These are phyloP conservation scores for Striga asiatica DNA, from an alignment of 257 asterid species.

Conservation along the genomic window DNA sequence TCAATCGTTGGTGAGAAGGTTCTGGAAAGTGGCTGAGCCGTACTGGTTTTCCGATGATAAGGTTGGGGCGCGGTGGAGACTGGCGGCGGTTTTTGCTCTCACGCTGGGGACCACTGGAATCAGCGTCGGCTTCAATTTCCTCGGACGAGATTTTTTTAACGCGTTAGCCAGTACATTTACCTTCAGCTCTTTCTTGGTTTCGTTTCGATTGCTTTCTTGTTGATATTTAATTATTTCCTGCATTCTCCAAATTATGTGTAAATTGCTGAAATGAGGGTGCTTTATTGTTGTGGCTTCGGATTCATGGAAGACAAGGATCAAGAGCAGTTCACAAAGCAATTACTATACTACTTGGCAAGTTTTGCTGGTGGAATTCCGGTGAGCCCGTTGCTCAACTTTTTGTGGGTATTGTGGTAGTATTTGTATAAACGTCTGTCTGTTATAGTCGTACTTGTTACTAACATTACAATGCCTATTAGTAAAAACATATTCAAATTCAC, in stretches of 20 bases:
- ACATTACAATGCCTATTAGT: not conserved
- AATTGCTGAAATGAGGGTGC: not conserved
- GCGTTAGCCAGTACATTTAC: conserved; percentile 67
- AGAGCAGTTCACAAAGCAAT: conserved; percentile 63
- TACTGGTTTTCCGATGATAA: conserved; percentile 70
- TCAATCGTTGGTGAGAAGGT: conserved; percentile 31
- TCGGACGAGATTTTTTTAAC: conserved; percentile 74
- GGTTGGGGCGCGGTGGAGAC: conserved; percentile 47
- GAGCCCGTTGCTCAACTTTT: conserved; percentile 55
- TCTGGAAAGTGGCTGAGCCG: conserved; percentile 75
- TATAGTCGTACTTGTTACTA: not conserved
- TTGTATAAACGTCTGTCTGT: not conserved
- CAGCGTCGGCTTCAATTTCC: conserved; percentile 71
- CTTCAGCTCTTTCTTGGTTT: not conserved
- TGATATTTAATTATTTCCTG: not conserved
- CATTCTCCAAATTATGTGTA: not conserved
- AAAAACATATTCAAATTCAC: not conserved
- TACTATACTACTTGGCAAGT: conserved; percentile 50
- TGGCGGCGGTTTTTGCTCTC: conserved; percentile 66
- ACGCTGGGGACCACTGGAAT: conserved; percentile 80
- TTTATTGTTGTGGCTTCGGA: not conserved
- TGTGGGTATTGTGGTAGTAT: conserved; percentile 32
- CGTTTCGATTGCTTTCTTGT: not conserved
- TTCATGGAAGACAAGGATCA: conserved; percentile 56
- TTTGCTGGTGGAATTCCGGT: conserved; percentile 89